Base-by-base conservation (phyloP, 2,329 filamentous ascomycete species). In the Microsporum canis region DNA sequence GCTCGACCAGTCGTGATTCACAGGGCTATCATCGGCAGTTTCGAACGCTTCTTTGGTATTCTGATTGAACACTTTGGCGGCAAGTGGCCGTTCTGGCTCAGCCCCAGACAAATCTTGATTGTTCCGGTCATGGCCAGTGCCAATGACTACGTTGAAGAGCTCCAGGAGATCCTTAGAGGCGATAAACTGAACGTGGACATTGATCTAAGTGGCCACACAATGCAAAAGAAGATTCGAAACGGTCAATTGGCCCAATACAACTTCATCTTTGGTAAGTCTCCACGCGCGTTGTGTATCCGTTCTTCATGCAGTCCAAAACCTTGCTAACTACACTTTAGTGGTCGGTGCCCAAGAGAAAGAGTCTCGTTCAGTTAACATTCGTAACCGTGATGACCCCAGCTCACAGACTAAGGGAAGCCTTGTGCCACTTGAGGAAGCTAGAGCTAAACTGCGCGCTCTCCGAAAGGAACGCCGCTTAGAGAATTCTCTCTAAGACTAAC, bases 341-440 rank as follows among this genome's bases (percentile, higher is more conserved):
- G 82, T 87, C 17, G 84, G 84, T 61, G 83, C 82, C 2, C 76
- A 83, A 68, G 84, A 87, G 74, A 80, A 79, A 71, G 79, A 84
- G 65, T 75, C 74, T 23, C 76, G 81, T 62, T 78, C 80, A 3
- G 82, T 86, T 64, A 87, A 86, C 70, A 83, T 86, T 67, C 78
- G 84, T 47, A 86, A 86, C 71, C 76, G 84, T 58, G 84, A 87
- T 67, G 82, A 85, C 66, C 82, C 80, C 17, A 76, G 78, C 47
- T 84, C 81, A 7, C 84, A 86, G 72, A 80, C 82, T 65, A 78
- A 82, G 75, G 84, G 84, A 33, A 79, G 84, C 65, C 77, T 86
- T 69, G 73, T 87, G 38, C 81, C 82, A 10, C 73, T 87, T 2
- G 80, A 84, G 49, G 82, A 82, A 68, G 83, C 79, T 14, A 75